These are phyloP conservation scores for Thelephora ganbajun DNA, from an alignment of 768 basidiomycete species.

Conservation along the genomic window DNA sequence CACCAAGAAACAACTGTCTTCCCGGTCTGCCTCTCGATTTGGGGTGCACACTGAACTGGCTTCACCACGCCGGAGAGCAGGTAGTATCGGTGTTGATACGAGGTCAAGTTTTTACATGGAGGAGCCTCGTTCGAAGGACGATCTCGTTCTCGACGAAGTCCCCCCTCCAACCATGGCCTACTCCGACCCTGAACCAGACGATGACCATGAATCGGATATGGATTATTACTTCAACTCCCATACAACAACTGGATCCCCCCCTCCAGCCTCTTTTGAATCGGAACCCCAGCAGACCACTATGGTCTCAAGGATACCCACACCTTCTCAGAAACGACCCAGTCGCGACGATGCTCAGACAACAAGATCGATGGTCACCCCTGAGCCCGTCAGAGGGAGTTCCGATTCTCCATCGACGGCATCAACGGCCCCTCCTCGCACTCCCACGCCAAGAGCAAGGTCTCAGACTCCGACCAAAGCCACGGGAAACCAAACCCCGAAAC, in stretches of 20 bases:
- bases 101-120: conserved; percentile 60
- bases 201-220: conserved; percentile 13
- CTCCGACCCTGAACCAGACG: conserved; percentile 28
- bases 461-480: conserved; percentile 4
- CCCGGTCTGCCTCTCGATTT: conserved; percentile 15
- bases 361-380: conserved; percentile 8
- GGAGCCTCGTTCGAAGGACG: conserved; percentile 25
- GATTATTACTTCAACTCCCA: conserved; percentile 5
- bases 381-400: conserved; percentile 3
- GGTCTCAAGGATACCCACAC: conserved; percentile 12
- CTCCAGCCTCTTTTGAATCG: conserved; percentile 10
- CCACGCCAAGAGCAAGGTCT: conserved; percentile 7
- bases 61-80: conserved; percentile 30
- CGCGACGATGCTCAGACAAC: background rate
- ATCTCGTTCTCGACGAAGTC: conserved; percentile 58
- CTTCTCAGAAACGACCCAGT: background rate
- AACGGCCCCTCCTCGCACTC: conserved; percentile 8
- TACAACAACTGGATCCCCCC: conserved; percentile 11
- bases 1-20: conserved; percentile 19
- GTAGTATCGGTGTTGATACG: conserved; percentile 39
- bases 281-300: conserved; percentile 9
- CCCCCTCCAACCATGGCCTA: conserved; percentile 65
- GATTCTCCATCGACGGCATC: conserved; percentile 8
- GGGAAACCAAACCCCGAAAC: conserved; percentile 19
- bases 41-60: conserved; percentile 11